Base-by-base conservation (phyloP, 352 stramenopile genomes). In the Globisporangium echinulatum region DNA sequence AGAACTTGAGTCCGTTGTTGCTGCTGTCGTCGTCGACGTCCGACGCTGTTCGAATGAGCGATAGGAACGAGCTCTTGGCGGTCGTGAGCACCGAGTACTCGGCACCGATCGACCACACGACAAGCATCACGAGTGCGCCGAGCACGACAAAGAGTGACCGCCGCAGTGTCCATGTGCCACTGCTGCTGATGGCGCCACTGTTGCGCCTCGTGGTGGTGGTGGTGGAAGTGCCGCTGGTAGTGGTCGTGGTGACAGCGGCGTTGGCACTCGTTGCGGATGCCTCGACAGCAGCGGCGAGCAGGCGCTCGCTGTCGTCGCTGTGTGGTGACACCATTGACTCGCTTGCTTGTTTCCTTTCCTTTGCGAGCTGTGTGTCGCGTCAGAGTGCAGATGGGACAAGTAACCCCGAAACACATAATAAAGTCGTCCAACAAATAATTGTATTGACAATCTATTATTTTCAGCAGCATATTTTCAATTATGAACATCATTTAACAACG, bases 81-180 rank as follows among this genome's bases (percentile, higher is more conserved):
- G 59, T 61, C 47, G 53, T 52, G 44, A 65, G 52, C 15, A 59
- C 59, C 38, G 47, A 50, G 59, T 65, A 65, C 42, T 65, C 59
- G 39, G 59, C 53, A 39, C 46, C 59, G 36, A 65, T 56, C 19
- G 59, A 65, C 59, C 59, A 65, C 15, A 65, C 25, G 19, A 59
- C 53, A n/a, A 65, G 53, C 25, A 14, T 33, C 7, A 65, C 37
- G n/a, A 61, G 53, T 47, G 53, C 52, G 14, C 44, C 53, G 1
- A 65, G 59, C 59, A 61, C 37, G 33, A 56, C n/a, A 6, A 48
- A 43, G 44, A 65, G 59, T 10, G 54, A 65, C 4, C 48, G 47
- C 9, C 49, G 59, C 53, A 65, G 47, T 36, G 36, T 39, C 59
- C 52, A 56, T 17, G 15, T 9, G 15, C 51, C 14, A 14, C 49